These are phyloP conservation scores for Tothia fuscella DNA, from an alignment of 2,329 filamentous ascomycete species.

Conservation along the genomic window DNA sequence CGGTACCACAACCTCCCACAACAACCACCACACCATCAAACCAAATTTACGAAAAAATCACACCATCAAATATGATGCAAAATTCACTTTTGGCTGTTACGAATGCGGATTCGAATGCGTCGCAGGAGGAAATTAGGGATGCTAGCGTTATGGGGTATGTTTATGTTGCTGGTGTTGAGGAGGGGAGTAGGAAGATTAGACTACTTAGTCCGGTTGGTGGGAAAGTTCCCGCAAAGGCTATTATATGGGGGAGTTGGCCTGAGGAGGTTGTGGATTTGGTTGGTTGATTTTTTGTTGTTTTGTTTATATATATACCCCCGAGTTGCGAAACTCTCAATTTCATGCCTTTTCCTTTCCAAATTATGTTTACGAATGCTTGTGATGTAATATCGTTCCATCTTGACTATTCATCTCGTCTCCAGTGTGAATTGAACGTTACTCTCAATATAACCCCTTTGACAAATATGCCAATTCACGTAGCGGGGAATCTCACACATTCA, in stretches of 20 bases:
- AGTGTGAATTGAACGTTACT: too few relatives aligned
- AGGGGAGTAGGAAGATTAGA: constrained; percentile 66
- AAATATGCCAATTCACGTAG: too few relatives aligned
- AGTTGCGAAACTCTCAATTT: too few relatives aligned
- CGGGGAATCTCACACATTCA: too few relatives aligned
- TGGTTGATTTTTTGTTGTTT: constrained; percentile 37
- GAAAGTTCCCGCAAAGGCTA: constrained; percentile 62
- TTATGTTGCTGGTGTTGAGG: constrained; percentile 85
- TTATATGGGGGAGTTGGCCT: constrained; percentile 79
- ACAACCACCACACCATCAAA: constrained; percentile 15
- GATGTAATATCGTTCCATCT: too few relatives aligned
- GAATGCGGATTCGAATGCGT: constrained; percentile 58
- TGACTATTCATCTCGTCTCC: too few relatives aligned
- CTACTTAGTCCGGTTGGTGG: constrained; percentile 76
- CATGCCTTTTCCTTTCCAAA: too few relatives aligned
- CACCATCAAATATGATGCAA: constrained; percentile 55
- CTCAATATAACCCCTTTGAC: too few relatives aligned
- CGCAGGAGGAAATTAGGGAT: constrained; percentile 61
- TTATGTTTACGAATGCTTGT: too few relatives aligned
- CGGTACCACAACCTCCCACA: constrained; percentile 20
- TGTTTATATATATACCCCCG: too few relatives aligned
- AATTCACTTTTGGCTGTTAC: constrained; percentile 80
- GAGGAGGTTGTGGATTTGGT: constrained; percentile 71
- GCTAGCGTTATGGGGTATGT: constrained; percentile 84
- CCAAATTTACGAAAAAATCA: constrained; percentile 48